These are phyloP conservation scores for Dactylellina cionopaga DNA, from an alignment of 2,329 filamentous ascomycete genomes.

Conservation along the genomic window DNA sequence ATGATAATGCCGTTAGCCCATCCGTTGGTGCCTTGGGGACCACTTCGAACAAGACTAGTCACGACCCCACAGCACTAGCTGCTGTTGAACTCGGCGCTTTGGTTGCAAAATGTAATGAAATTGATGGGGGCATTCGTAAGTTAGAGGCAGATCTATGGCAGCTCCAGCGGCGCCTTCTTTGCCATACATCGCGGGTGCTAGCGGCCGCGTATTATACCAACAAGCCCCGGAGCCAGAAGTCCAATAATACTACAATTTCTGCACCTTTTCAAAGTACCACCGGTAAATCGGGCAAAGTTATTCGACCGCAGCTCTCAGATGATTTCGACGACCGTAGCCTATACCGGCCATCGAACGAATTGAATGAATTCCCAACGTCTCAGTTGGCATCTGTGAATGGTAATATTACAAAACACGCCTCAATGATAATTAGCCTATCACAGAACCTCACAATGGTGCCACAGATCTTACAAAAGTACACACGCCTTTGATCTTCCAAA, in stretches of 20 bases:
- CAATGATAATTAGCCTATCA: background rate
- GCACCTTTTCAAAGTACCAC: background rate
- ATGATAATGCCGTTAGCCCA: slow-evolving; percentile 42
- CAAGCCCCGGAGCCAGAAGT: slow-evolving; percentile 7
- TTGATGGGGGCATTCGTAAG: slow-evolving; percentile 80
- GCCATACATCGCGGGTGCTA: slow-evolving; percentile 91
- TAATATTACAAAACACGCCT: background rate
- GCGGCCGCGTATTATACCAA: slow-evolving; percentile 81
- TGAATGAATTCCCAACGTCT: slow-evolving; percentile 64
- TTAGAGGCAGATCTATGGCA: slow-evolving; percentile 80
- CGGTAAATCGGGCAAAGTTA: slow-evolving; percentile 2
- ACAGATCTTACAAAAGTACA: background rate
- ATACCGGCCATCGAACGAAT: slow-evolving; percentile 74
- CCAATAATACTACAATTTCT: background rate
- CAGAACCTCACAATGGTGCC: background rate
- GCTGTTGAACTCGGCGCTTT: slow-evolving; percentile 75
- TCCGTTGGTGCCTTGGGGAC: slow-evolving; percentile 61
- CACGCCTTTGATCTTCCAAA: background rate
- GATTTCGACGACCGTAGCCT: slow-evolving; percentile 81
- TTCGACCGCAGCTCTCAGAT: slow-evolving; percentile 5
- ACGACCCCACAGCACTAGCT: slow-evolving; percentile 4
- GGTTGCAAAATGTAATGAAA: slow-evolving; percentile 83
- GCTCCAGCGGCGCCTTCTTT: slow-evolving; percentile 78
- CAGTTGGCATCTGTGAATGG: background rate
- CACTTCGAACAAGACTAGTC: background rate